Conservation (phyloP, 2,329 filamentous ascomycete genomes). For the Pseudogymnoascus sp. region DNA sequence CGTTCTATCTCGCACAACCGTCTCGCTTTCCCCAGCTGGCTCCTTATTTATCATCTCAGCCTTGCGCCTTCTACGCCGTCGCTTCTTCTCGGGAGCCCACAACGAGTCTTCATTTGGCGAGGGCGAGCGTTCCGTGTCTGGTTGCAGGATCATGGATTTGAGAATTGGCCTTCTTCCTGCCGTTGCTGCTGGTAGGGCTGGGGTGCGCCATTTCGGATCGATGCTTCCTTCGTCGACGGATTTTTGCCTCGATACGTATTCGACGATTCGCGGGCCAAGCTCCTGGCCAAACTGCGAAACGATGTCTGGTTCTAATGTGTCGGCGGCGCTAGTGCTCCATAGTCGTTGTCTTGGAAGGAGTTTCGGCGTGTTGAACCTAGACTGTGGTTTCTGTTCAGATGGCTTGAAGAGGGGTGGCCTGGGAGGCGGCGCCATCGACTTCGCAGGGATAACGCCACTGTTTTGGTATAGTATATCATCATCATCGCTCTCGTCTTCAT, state of each 20-base stretch:
- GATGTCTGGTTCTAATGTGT: slow-evolving; percentile 25
- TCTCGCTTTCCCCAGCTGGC: slow-evolving; percentile 9
- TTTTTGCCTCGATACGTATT: slow-evolving; percentile 23
- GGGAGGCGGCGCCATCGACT: neutral
- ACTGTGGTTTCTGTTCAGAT: neutral
- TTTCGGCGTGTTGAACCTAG: neutral
- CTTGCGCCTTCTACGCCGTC: slow-evolving; percentile 10
- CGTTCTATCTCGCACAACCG: neutral
- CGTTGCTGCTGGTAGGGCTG: slow-evolving; percentile 16
- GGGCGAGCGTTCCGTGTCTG: slow-evolving; percentile 18
- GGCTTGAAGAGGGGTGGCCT: neutral
- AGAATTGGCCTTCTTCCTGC: slow-evolving; percentile 15
- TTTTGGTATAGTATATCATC: slow-evolving; percentile 6
- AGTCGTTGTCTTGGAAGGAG: neutral
- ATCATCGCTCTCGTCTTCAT: neutral
- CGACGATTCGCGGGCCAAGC: slow-evolving; percentile 24
- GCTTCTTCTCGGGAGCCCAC: slow-evolving; percentile 22
- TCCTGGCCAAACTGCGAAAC: slow-evolving; percentile 24
- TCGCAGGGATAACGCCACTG: neutral
- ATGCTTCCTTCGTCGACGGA: slow-evolving; percentile 18
- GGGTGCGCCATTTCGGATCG: slow-evolving; percentile 23
- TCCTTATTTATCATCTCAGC: neutral
- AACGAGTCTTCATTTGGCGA: slow-evolving; percentile 24
- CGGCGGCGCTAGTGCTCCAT: neutral
- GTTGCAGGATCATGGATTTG: slow-evolving; percentile 16